Percentiles rank a stretch among this genome's conserved stretches.
Conservation (phyloP, 805 yeast genomes). For the Wickerhamiella spandovensis region DNA sequence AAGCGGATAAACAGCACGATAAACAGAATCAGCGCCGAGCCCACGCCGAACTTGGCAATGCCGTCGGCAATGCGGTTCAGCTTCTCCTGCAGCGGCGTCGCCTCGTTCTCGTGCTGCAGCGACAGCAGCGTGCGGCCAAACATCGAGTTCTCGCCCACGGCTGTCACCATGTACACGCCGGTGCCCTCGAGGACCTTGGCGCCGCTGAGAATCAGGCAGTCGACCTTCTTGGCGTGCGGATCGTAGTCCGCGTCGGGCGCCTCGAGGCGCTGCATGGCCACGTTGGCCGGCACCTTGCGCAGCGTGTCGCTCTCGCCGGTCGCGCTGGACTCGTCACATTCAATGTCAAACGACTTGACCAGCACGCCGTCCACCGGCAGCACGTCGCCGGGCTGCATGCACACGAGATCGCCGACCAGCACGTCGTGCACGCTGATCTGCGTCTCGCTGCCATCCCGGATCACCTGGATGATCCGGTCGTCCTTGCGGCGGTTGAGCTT, state of each 20-base stretch:
- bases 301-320: constrained; percentile 91
- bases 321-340: constrained; percentile 82
- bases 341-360: constrained; percentile 53
- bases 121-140: constrained; percentile 87
- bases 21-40: constrained; percentile 74
- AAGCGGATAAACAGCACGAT: constrained; percentile 67
- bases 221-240: constrained; percentile 34
- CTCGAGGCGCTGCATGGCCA: constrained; percentile 20
- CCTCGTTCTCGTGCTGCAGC: constrained; percentile 59
- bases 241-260: constrained; percentile 20
- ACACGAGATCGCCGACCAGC: constrained; percentile 73
- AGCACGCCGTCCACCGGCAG: constrained; percentile 79
- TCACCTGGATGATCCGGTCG: constrained; percentile 62
- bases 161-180: constrained; percentile 75
- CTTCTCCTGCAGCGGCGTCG: constrained; percentile 80
- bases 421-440: constrained; percentile 61
- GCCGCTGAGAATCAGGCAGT: constrained; percentile 84
- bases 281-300: constrained; percentile 45
- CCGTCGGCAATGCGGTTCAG: constrained; percentile 77
- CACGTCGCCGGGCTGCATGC: constrained; percentile 86
- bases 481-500: constrained; percentile 80
- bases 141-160: constrained; percentile 80
- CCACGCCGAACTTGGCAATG: constrained; percentile 85
- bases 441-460: constrained; percentile 56
- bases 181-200: constrained; percentile 77